Evolutionary conservation across 306 rosid species (phyloP).

Genomic region (Calophaca sinica): DNA sequence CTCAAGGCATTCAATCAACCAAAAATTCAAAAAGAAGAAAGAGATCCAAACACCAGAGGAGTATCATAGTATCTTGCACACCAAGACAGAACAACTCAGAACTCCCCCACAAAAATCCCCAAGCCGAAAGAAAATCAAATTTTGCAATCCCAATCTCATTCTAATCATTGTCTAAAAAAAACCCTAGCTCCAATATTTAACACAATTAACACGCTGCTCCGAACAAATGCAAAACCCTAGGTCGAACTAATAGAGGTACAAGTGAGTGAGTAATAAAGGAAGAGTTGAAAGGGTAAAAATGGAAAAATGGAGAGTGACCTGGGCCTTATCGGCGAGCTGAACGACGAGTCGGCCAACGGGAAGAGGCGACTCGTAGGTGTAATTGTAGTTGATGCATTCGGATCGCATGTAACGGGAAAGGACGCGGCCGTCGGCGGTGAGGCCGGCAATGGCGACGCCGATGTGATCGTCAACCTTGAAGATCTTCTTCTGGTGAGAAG

Average conservation of each 20-base stretch:
- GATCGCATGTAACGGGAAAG: slow-evolving; percentile 94
- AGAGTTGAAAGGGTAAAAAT: neutral
- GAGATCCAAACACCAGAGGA: slow-evolving; percentile 6
- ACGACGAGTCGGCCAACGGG: slow-evolving; percentile 96
- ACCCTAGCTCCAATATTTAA: neutral
- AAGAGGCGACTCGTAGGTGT: slow-evolving; percentile 92
- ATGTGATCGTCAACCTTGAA: slow-evolving; percentile 97
- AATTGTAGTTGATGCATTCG: slow-evolving; percentile 82
- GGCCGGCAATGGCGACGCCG: slow-evolving; percentile 97
- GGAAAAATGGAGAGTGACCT: slow-evolving; percentile 55
- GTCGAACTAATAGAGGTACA: neutral
- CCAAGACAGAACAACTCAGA: neutral
- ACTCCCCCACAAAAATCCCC: slow-evolving; percentile 4
- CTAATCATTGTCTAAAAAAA: neutral
- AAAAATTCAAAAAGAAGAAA: neutral
- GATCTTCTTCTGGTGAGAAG: slow-evolving; percentile 99
- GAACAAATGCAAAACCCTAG: slow-evolving; percentile 2
- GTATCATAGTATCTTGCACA: neutral
- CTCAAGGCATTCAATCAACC: slow-evolving; percentile 16
- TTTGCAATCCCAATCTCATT: neutral
- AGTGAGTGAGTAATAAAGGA: neutral
- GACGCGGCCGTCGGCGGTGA: slow-evolving; percentile 96
- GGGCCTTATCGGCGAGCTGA: slow-evolving; percentile 97
- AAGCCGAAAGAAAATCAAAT: neutral
- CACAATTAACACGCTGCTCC: neutral